Base-by-base conservation (phyloP, 805 yeast genomes). In the Tetrapisispora fleetii region DNA sequence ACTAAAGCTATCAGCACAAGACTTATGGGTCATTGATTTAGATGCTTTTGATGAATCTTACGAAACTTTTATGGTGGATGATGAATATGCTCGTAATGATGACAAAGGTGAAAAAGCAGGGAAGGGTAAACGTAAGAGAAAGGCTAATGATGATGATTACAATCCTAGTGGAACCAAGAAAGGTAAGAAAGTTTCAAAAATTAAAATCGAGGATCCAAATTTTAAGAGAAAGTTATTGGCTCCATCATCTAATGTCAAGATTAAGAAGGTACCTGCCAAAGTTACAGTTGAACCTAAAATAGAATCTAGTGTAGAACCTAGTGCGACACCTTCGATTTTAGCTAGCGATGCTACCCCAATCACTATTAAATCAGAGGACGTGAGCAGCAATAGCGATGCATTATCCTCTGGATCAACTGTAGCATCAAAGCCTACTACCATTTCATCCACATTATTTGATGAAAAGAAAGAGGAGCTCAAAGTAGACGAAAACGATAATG, bases 11-110 rank as follows among this genome's bases (percentile, higher is more conserved):
- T 71, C 85, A 13, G 89, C 96, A 16, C 87, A 86, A 63, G 97
- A 90, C 63, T 69, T 93, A 48, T 93, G 99, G 99, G 76, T 70
- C 50, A 74, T 66, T 41, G 99, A 93, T 63, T 72, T 93, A 55
- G 95, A 88, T 49, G 81, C 68, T 0, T 91, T 93, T 64, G 59
- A 78, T 50, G 71, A 56, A 9, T 75, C 75, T 11, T 93, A 91
- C 82, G 75, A 80, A 1, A 68, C 74, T 49, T 89, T 86, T 64
- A 67, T 87, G 59, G 73, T 70, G 30, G 77, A 73, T 11, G 96
- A 90, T 63, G 76, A 74, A 48, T 76, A 75, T 49, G 76, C 75
- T 50, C 77, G 88, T 52, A 70, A 73, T 35, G 71, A 75, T 35
- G 62, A 77, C 48, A 64, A 73, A n/a, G 68, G 76, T 3, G 70